These are phyloP conservation scores for Backusella parvicylindrica DNA, from an alignment of 192 early-diverging fungal genomes.

Conservation along the genomic window DNA sequence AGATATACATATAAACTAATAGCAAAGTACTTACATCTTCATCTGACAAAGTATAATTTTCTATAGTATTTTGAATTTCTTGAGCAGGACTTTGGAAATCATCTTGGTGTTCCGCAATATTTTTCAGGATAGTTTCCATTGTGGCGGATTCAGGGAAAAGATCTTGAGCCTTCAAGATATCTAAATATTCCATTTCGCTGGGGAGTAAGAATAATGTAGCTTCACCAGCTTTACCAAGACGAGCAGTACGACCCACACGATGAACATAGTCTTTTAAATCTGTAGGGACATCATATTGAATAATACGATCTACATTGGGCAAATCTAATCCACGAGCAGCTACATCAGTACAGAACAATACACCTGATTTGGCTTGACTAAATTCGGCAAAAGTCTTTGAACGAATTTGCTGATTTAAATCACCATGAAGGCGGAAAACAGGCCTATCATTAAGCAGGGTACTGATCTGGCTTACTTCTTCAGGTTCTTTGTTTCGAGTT, in stretches of 20 bases:
- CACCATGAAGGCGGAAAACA: constrained; percentile 88
- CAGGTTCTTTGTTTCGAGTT: neutral
- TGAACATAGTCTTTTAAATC: constrained; percentile 96
- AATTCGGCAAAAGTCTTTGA: constrained; percentile 75
- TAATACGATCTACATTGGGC: constrained; percentile 85
- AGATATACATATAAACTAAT: neutral
- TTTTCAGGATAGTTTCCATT: constrained; percentile 59
- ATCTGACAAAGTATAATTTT: constrained; percentile 66
- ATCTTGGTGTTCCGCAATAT: constrained; percentile 45
- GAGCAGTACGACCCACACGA: constrained; percentile 94
- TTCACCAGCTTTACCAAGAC: constrained; percentile 84
- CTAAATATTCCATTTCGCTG: constrained; percentile 77
- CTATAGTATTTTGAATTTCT: constrained; percentile 56
- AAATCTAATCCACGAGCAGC: constrained; percentile 97
- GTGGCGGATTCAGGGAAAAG: constrained; percentile 46
- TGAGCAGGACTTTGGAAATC: constrained; percentile 49
- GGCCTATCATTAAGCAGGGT: constrained; percentile 65
- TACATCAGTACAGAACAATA: constrained; percentile 95
- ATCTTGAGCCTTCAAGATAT: constrained; percentile 62
- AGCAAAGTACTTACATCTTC: constrained; percentile 47
- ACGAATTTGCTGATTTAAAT: constrained; percentile 77
- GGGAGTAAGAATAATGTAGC: constrained; percentile 88
- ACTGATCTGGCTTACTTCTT: constrained; percentile 30
- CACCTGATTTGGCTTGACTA: constrained; percentile 54
- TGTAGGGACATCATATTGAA: constrained; percentile 97